Percentiles rank a stretch among this genome's conserved stretches.
These are phyloP conservation scores for Lentinula novae-zelandiae DNA, from an alignment of 1,284 basidiomycete species.

Conservation along the genomic window DNA sequence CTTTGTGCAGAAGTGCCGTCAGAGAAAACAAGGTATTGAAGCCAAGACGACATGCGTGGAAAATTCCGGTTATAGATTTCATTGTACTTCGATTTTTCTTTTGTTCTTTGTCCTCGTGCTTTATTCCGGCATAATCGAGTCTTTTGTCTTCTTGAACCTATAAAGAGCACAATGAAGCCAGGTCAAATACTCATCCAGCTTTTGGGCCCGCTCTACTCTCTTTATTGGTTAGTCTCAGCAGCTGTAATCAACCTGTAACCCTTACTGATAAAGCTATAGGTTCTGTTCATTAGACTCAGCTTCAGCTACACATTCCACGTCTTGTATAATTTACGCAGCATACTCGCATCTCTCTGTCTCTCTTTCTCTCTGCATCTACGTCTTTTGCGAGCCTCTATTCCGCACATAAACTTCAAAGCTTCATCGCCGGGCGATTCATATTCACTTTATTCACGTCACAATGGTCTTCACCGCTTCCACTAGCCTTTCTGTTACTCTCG, in stretches of 20 bases:
- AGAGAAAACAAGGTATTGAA: not conserved
- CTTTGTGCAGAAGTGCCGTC: not conserved
- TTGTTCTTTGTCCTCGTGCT: slow-evolving; percentile 7
- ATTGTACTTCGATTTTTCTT: slow-evolving; percentile 2
- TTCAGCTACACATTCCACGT: slow-evolving; percentile 14
- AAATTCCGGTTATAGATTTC: not conserved
- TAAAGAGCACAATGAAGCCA: slow-evolving; percentile 9
- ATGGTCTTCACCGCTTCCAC: slow-evolving; percentile 42
- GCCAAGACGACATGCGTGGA: slow-evolving; percentile 1
- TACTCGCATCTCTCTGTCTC: slow-evolving; percentile 12
- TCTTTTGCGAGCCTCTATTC: slow-evolving; percentile 3
- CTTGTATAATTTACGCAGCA: slow-evolving; percentile 13
- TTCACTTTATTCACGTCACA: slow-evolving; percentile 20
- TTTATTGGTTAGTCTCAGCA: slow-evolving; percentile 14
- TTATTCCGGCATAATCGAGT: not conserved
- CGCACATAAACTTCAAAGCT: slow-evolving; percentile 10
- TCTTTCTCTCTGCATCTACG: slow-evolving; percentile 6
- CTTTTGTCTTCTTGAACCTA: slow-evolving; percentile 3
- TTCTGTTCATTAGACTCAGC: slow-evolving; percentile 14
- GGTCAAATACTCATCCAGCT: slow-evolving; percentile 4
- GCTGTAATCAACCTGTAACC: not conserved
- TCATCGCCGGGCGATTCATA: slow-evolving; percentile 17
- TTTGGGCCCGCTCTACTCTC: slow-evolving; percentile 20
- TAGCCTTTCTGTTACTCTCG: slow-evolving; percentile 60
- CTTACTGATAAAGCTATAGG: not conserved